Evolutionary conservation across 208 protist species (phyloP).

Genomic region (Tritrichomonas foetus): DNA sequence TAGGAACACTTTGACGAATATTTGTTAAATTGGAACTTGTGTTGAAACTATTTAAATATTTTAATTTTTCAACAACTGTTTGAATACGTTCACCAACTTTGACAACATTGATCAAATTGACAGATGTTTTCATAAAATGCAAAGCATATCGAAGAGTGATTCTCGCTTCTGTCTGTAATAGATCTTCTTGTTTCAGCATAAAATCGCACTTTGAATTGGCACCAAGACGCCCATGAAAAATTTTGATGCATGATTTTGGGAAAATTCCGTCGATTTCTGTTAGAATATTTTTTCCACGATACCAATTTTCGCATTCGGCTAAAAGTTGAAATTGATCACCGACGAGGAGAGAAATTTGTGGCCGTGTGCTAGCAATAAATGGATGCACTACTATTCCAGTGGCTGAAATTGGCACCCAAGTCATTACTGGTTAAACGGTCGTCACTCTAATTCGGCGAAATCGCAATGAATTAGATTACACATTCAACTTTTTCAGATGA

Average conservation of each 20-base stretch:
- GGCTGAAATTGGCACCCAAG: background rate
- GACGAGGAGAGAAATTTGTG: background rate
- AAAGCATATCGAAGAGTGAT: background rate
- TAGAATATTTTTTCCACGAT: conserved; percentile 9
- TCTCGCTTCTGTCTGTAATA: background rate
- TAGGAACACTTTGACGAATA: too few species aligned
- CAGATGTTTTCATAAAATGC: too few species aligned
- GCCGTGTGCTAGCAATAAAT: background rate
- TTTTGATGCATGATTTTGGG: background rate
- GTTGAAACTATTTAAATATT: too few species aligned
- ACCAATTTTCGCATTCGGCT: background rate
- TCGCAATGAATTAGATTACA: too few species aligned
- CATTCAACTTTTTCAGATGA: too few species aligned
- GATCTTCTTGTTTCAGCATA: background rate
- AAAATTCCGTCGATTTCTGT: background rate
- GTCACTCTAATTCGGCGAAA: too few species aligned
- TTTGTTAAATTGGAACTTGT: too few species aligned
- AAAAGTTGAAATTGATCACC: conserved; percentile 32
- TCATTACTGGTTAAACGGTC: too few species aligned
- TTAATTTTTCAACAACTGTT: too few species aligned
- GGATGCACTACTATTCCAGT: background rate
- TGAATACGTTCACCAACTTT: too few species aligned
- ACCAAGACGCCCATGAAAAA: too few species aligned
- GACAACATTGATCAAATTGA: too few species aligned
- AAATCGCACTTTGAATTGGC: background rate